Conservation (phyloP, 2,329 filamentous ascomycete species). For the Neonectria punicea region DNA sequence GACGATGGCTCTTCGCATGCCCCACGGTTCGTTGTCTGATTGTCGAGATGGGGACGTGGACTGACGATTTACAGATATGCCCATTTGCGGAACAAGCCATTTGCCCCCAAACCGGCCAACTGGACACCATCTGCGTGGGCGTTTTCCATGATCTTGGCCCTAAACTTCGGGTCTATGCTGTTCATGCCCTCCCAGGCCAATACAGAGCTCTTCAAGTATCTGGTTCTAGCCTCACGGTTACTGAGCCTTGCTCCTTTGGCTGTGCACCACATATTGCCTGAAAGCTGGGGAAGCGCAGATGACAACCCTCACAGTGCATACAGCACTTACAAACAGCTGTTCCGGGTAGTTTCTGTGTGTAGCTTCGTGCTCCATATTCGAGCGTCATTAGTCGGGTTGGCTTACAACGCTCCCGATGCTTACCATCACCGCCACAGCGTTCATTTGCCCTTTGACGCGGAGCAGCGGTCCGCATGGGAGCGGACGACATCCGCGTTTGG, state of each 20-base stretch:
- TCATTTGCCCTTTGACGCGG: constrained; percentile 57
- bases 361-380: constrained; percentile 59
- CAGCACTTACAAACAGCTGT: constrained; percentile 56
- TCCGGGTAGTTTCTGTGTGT: constrained; percentile 56
- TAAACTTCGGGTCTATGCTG: constrained; percentile 51
- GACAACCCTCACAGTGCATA: constrained; percentile 52
- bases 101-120: constrained; percentile 55
- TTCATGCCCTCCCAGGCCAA: constrained; percentile 54
- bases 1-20: constrained; percentile 40
- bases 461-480: constrained; percentile 56
- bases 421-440: constrained; percentile 61
- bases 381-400: constrained; percentile 54
- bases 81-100: constrained; percentile 44
- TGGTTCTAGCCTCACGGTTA: constrained; percentile 47
- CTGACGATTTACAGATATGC: constrained; percentile 32
- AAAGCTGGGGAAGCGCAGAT: constrained; percentile 59
- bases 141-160: constrained; percentile 46
- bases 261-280: constrained; percentile 58
- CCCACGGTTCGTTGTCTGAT: constrained; percentile 43
- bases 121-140: constrained; percentile 55
- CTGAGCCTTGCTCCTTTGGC: constrained; percentile 59
- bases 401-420: constrained; percentile 58
- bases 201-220: constrained; percentile 52
- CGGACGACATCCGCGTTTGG: constrained; percentile 57
- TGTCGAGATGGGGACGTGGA: not conserved